Evolutionary conservation across 2,329 filamentous ascomycete genomes (phyloP), one percentile per base, ranked within the genome.

Genomic region (Colletotrichum eremochloae): DNA sequence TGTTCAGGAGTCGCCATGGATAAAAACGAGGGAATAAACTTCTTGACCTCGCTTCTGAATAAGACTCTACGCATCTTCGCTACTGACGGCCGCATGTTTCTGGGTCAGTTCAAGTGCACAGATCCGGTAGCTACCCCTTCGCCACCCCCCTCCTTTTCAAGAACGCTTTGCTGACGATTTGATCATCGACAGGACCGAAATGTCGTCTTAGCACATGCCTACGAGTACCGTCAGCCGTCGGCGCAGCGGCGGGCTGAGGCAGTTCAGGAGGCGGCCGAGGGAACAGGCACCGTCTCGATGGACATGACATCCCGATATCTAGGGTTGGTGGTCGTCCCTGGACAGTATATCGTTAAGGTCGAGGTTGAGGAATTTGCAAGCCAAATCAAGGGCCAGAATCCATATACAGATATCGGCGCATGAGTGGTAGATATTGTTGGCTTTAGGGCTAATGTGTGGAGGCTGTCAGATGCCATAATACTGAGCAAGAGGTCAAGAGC

Each of bases 21-120:
- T 57, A 86, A 88, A 76, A 80, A 84, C 53, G 84, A 88, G 77
- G 88, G 89, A 29, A 83, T 84, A 68, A 78, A 81, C 55, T 93
- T 89, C 78, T 86, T 94, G 38, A 81, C 82, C 44, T 89, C 91
- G 33, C 89, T 97, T 63, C 85, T 97, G 64, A 93, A 93, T 81
- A 94, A 94, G 80, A 93, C 90, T 50, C 84, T 98, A 44, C 92
- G 95, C 70, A 85, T 98, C 67, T 89, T 93, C 77, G 94, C 93
- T 18, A 93, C 91, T 5, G 96, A 98, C 80, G 90, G 90, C 20
- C 93, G 96, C 72, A 91, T 97, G 81, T 99, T 98, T 81, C 90
- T 95, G 67, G 96, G 96, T 29, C 88, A 91, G 75, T 93, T 99
- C 84, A 98, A 97, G 83, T 99, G 96, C 85, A 98, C 95, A 40